Evolutionary conservation across 2,329 filamentous ascomycete species (phyloP), one percentile per base, ranked within the genome.

Genomic region (Fusarium poae): DNA sequence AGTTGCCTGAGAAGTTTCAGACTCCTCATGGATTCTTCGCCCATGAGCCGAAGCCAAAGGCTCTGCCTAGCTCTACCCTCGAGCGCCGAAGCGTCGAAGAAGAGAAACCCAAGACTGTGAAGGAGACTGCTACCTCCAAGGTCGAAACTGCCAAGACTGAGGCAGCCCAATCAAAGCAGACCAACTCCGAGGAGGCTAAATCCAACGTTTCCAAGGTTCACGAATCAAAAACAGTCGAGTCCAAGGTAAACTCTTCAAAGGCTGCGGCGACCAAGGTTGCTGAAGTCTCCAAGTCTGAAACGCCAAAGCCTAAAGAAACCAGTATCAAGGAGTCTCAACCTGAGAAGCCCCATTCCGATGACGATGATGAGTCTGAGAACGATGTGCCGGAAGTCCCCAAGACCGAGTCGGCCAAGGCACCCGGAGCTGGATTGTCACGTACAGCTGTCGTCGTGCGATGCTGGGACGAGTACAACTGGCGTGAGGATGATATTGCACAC

Each of bases 381-480:
- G 35, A 40, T 44, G 57, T 58, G 27, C 23, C 43, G 6, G 43
- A 49, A 30, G 18, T 16, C n/a, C 20, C 57, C 34, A 57, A 58
- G 5, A 23, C 23, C 13, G 60, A 61, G 15, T 32, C 49, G 23
- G 12, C 25, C 11, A 62, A 67, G 35, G 27, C 43, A 20, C 34
- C 48, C 12, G 40, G 63, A 16, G 35, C 30, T 2, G 57, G 75
- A 39, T 70, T 73, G 48, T 75, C 77, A 37, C 79, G 80, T 30
- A 95, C 92, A 1, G 94, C 92, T 4, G 85, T 97, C 8, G 87
- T 97, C 2, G 86, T 97, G 25, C 88, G 94, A 25, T 91, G 91
- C 50, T 97, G 92, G 92, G 89, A 91, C 70, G 91, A 92, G 71
- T 97, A 92, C 71, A 73, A 88, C 11, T 97, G 93, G 84, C 89